Percentiles rank a stretch among this genome's conserved stretches.
Conservation (phyloP, 495 filamentous ascomycete genomes). For the Acidomyces sp. region DNA sequence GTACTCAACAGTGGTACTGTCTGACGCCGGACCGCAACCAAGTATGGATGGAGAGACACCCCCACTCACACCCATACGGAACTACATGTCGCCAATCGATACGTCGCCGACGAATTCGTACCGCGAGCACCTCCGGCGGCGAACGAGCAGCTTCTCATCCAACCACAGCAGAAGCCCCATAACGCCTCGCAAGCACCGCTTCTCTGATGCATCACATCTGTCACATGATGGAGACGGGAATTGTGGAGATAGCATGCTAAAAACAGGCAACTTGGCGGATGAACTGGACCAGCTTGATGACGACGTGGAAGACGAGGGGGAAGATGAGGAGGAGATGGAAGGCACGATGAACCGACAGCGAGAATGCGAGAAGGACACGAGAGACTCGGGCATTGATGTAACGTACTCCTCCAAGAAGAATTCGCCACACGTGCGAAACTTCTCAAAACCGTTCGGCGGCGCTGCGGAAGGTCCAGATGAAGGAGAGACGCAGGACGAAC, state of each 20-base stretch:
- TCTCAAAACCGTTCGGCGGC: constrained; percentile 14
- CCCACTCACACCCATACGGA: constrained; percentile 14
- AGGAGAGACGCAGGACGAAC: constrained; percentile 1
- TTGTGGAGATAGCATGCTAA: constrained; percentile 10
- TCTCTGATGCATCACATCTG: constrained; percentile 14
- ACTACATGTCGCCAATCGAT: constrained; percentile 16
- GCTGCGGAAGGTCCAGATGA: constrained; percentile 8
- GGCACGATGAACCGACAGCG: constrained; percentile 1
- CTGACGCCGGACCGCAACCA: too few species aligned
- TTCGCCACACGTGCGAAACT: constrained; percentile 8
- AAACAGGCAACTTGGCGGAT: constrained; percentile 21
- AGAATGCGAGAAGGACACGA: constrained; percentile 7
- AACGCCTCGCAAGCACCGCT: constrained; percentile 9
- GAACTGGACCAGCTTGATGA: constrained; percentile 19
- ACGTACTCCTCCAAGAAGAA: constrained; percentile 5
- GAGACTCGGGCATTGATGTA: constrained; percentile 18
- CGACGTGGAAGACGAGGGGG: constrained; percentile 13
- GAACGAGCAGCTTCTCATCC: constrained; percentile 20
- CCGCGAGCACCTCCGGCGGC: constrained; percentile 7
- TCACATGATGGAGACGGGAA: constrained; percentile 13
- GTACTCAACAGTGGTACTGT: too few species aligned
- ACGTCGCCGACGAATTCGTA: constrained; percentile 16
- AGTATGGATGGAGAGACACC: constrained; percentile 9
- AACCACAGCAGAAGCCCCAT: constrained; percentile 15
- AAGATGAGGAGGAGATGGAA: constrained; percentile 8